phyloP scores from a whole-genome alignment of 768 basidiomycete genomes.

The Glaciozyma antarctica region DNA sequence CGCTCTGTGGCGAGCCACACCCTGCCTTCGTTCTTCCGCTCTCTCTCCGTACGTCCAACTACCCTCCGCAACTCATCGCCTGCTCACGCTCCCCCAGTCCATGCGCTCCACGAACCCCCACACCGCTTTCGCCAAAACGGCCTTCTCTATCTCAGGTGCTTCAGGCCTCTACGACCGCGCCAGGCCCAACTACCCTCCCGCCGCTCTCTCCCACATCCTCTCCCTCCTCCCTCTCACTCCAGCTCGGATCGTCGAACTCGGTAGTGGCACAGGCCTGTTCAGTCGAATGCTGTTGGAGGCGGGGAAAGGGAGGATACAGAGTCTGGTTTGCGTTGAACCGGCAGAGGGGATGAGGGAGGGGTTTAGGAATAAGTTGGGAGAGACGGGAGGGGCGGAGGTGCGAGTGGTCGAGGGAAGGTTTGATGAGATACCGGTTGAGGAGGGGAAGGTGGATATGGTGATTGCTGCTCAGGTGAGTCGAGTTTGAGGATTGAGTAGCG shows the following conservation, averaged over 20 bases:
- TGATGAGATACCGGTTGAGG: slow-evolving; percentile 51
- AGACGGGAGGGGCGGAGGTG: slow-evolving; percentile 38
- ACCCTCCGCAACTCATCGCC: no score
- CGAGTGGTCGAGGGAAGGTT: slow-evolving; percentile 60
- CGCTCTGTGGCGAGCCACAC: no score
- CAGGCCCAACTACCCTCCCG: slow-evolving; percentile 70
- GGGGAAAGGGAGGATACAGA: slow-evolving; percentile 39
- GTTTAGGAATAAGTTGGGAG: slow-evolving; percentile 45
- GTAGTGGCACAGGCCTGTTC: slow-evolving; percentile 31
- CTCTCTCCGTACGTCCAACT: no score
- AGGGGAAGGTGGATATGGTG: slow-evolving; percentile 66
- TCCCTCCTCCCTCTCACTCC: slow-evolving; percentile 39
- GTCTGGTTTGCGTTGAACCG: slow-evolving; percentile 68
- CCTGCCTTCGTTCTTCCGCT: no score
- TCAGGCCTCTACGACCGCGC: slow-evolving; percentile 45
- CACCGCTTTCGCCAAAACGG: not conserved
- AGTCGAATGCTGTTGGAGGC: slow-evolving; percentile 42
- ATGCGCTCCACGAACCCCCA: not conserved
- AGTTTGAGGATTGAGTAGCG: not conserved
- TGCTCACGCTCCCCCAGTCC: no score
- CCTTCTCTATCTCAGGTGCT: not conserved
- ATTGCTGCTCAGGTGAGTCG: not conserved
- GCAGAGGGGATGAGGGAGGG: slow-evolving; percentile 69
- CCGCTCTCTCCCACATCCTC: slow-evolving; percentile 55
- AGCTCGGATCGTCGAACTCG: slow-evolving; percentile 38